These are phyloP conservation scores for Trichoderma sp. DNA, from an alignment of 2,329 filamentous ascomycete species.

Conservation along the genomic window DNA sequence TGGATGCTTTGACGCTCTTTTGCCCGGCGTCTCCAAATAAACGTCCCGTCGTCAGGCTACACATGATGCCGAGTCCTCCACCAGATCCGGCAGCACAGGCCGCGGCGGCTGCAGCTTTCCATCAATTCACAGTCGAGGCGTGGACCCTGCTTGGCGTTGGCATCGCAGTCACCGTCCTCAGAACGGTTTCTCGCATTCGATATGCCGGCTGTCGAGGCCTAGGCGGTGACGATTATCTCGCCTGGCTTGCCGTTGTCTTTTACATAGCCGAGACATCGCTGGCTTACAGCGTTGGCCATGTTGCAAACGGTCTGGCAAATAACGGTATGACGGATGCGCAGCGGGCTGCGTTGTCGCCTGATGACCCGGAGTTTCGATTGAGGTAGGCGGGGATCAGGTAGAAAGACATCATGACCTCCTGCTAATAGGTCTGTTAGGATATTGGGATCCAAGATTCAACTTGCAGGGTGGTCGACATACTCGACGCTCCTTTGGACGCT, in stretches of 20 bases:
- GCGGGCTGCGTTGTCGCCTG: slow-evolving; percentile 46
- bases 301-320: slow-evolving; percentile 55
- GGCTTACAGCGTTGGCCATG: slow-evolving; percentile 53
- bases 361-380: slow-evolving; percentile 47
- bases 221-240: slow-evolving; percentile 60
- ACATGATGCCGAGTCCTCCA: slow-evolving; percentile 16
- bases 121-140: slow-evolving; percentile 36
- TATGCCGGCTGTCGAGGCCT: slow-evolving; percentile 53
- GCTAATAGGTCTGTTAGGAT: slow-evolving; percentile 40
- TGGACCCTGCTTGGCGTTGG: slow-evolving; percentile 53
- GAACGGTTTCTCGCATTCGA: slow-evolving; percentile 52
- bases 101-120: slow-evolving; percentile 31
- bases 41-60: neutral
- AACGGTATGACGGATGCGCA: slow-evolving; percentile 57
- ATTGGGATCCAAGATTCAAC: slow-evolving; percentile 57
- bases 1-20: neutral
- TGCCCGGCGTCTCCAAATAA: neutral
- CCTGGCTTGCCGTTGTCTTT: slow-evolving; percentile 56
- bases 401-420: neutral
- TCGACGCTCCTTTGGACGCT: slow-evolving; percentile 55
- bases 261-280: slow-evolving; percentile 54
- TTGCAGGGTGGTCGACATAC: slow-evolving; percentile 59
- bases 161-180: slow-evolving; percentile 51
- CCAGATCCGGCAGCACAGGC: slow-evolving; percentile 29
- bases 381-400: slow-evolving; percentile 33